A percentile compares a stretch with the other conserved stretches of the same genome.
These are phyloP conservation scores for Stentor roeselii DNA, from an alignment of 73 alveolate genomes.

Conservation along the genomic window DNA sequence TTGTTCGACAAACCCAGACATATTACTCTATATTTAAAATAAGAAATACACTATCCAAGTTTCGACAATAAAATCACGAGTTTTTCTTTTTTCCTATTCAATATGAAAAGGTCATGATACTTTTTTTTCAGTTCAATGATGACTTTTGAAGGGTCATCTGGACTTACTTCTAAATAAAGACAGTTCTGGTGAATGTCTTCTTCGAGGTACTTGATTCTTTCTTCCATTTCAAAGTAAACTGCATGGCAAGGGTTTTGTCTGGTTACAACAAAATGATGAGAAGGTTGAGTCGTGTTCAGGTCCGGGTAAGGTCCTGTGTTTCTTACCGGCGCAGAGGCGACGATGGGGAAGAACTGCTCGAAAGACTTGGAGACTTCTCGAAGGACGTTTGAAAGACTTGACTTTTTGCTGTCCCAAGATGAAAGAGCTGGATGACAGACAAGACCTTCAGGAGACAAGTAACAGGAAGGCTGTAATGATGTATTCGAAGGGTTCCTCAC, in stretches of 20 bases:
- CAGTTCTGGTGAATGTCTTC: background rate
- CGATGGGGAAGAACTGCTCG: background rate
- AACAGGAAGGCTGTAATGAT: background rate
- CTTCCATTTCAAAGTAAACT: background rate
- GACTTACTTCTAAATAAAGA: no score
- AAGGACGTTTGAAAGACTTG: background rate
- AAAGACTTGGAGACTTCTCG: background rate
- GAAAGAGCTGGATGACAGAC: background rate
- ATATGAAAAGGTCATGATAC: background rate
- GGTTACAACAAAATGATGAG: no score
- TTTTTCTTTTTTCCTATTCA: background rate
- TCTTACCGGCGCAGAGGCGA: background rate
- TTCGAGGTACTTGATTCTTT: background rate
- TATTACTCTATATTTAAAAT: no score
- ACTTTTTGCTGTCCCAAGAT: background rate
- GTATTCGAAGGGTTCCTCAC: background rate
- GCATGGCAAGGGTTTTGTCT: background rate
- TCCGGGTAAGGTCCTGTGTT: background rate
- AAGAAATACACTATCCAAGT: background rate
- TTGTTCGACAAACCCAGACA: background rate
- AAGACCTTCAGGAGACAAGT: background rate
- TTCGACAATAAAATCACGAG: background rate
- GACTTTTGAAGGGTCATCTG: background rate
- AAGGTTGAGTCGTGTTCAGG: background rate
- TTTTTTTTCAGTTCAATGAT: background rate